Conservation (phyloP, 2,329 filamentous ascomycete genomes). For the Penicillium expansum region DNA sequence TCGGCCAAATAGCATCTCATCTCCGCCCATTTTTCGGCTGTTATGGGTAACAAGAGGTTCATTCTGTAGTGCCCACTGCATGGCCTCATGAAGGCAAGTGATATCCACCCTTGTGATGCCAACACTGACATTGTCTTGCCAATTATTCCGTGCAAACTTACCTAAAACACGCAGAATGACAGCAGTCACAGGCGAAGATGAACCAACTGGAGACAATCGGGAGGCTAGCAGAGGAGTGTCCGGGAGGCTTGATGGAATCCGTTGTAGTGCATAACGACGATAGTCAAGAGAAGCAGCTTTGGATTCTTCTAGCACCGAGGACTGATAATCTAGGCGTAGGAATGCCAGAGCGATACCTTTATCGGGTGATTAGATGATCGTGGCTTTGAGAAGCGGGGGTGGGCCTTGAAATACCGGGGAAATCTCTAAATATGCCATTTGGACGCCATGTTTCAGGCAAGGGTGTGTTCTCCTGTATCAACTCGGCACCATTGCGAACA, state of each 20-base stretch:
- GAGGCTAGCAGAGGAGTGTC: conserved; percentile 28
- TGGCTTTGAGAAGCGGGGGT: not conserved
- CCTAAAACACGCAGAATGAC: conserved; percentile 30
- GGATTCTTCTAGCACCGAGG: conserved; percentile 21
- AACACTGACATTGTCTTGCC: conserved; percentile 3
- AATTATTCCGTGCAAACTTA: conserved; percentile 11
- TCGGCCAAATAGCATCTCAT: conserved; percentile 42
- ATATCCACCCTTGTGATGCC: conserved; percentile 30
- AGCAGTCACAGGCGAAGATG: conserved; percentile 30
- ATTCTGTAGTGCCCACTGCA: conserved; percentile 31
- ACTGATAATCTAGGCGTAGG: conserved; percentile 39
- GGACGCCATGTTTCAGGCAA: conserved; percentile 24
- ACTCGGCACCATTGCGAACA: conserved; percentile 27
- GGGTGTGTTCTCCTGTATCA: conserved; percentile 26
- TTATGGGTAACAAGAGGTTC: conserved; percentile 26
- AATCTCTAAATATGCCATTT: conserved; percentile 33
- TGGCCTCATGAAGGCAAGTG: conserved; percentile 27
- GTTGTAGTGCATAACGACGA: conserved; percentile 27
- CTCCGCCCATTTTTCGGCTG: conserved; percentile 32
- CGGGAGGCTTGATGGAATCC: conserved; percentile 26
- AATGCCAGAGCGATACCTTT: conserved; percentile 40
- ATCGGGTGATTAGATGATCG: conserved; percentile 1
- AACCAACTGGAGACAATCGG: conserved; percentile 36
- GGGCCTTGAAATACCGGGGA: conserved; percentile 28
- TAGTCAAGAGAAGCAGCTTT: conserved; percentile 23